These are phyloP conservation scores for Suillus decipiens DNA, from an alignment of 768 basidiomycete genomes.

Conservation along the genomic window DNA sequence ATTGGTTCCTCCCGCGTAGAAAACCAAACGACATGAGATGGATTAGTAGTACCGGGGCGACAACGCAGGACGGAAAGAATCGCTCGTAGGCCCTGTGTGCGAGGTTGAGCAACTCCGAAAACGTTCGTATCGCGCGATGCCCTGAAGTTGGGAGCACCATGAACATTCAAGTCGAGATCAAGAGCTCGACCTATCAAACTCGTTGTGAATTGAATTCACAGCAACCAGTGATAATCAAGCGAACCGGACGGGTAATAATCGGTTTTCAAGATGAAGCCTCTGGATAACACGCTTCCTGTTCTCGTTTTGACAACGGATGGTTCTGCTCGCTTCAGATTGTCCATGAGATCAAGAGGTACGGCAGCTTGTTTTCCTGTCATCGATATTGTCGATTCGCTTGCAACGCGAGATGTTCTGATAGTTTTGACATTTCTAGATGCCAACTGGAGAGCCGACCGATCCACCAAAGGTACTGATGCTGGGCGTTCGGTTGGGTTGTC, in stretches of 20 bases:
- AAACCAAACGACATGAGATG: conserved; percentile 90
- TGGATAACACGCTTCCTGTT: conserved; percentile 77
- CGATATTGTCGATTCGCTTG: conserved; percentile 8
- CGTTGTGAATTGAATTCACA: conserved; percentile 10
- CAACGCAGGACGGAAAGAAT: conserved; percentile 85
- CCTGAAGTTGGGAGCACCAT: conserved; percentile 96
- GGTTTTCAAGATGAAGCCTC: conserved; percentile 94
- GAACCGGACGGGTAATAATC: conserved; percentile 82
- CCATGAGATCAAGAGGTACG: conserved; percentile 58
- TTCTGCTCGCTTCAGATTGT: conserved; percentile 63
- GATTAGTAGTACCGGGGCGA: conserved; percentile 59
- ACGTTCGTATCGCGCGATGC: conserved; percentile 85
- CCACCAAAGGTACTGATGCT: conserved; percentile 15
- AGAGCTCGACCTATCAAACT: conserved; percentile 69
- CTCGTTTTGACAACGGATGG: conserved; percentile 81
- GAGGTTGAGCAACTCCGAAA: conserved; percentile 94
- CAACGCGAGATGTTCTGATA: conserved; percentile 1
- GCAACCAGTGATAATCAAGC: conserved; percentile 12
- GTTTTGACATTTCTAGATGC: not conserved
- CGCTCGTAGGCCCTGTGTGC: conserved; percentile 86
- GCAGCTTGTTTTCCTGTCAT: conserved; percentile 15
- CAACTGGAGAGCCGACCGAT: conserved; percentile 14
- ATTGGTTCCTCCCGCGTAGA: conserved; percentile 96
- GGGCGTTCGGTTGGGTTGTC: conserved; percentile 9
- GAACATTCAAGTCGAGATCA: conserved; percentile 87